Evolutionary conservation across 2,329 filamentous ascomycete species (phyloP).

Genomic region (Aureobasidium leucospermi): DNA sequence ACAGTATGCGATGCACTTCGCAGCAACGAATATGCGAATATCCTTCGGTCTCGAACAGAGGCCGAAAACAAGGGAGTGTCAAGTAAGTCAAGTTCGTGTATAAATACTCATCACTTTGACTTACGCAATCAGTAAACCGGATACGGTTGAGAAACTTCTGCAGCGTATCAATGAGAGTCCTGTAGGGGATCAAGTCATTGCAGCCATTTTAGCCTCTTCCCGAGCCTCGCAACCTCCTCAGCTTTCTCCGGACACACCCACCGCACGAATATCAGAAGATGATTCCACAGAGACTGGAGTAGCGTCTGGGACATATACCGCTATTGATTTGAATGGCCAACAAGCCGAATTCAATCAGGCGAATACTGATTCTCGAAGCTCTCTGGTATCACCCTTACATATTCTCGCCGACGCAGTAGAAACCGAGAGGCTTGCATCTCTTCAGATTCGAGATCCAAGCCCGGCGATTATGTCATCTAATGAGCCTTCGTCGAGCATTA

Average conservation of each 20-base stretch:
- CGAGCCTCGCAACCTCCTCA: not conserved
- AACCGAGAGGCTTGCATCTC: slow-evolving; percentile 3
- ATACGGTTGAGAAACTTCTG: not conserved
- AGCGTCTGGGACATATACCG: not conserved
- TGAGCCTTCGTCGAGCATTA: not conserved
- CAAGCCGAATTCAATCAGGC: not conserved
- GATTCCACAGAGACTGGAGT: not conserved
- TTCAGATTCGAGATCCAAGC: not conserved
- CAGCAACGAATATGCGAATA: not conserved
- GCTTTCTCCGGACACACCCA: not conserved
- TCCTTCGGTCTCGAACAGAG: not conserved
- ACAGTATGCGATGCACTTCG: not conserved
- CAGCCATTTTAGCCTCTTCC: not conserved
- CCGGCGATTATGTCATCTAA: not conserved
- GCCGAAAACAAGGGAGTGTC: slow-evolving; percentile 4
- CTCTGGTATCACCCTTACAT: not conserved
- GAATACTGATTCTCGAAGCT: not conserved
- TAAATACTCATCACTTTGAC: not conserved
- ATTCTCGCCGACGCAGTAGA: not conserved
- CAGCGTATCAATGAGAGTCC: not conserved
- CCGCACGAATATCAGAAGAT: not conserved
- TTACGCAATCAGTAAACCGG: not conserved
- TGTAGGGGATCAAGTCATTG: not conserved
- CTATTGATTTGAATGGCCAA: not conserved
- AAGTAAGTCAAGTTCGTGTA: not conserved